Conservation (phyloP, 257 asterid genomes). For the Misopates orontium region DNA sequence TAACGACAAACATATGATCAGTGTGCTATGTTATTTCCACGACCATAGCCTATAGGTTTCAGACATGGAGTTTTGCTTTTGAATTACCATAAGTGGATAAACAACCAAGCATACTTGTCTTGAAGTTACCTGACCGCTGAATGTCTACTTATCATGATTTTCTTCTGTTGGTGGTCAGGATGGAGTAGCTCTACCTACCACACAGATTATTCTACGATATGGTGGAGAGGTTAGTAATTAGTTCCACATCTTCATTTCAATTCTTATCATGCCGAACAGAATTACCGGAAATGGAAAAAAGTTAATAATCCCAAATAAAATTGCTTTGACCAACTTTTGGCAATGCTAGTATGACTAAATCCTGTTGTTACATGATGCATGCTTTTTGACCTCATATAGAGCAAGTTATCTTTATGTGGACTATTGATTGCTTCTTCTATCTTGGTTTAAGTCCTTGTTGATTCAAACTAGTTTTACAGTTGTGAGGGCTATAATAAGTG, state of each 20-base stretch:
- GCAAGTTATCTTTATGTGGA: constrained; percentile 15
- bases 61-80: not conserved
- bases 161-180: constrained; percentile 63
- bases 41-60: not conserved
- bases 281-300: not conserved
- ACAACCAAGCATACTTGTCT: constrained; percentile 18
- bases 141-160: constrained; percentile 24
- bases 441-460: constrained; percentile 14
- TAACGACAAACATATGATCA: too few relatives aligned
- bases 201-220: constrained; percentile 76
- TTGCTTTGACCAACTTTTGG: constrained; percentile 12
- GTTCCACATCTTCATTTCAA: constrained; percentile 19
- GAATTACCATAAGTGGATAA: constrained; percentile 14
- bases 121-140: constrained; percentile 15
- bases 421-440: constrained; percentile 10
- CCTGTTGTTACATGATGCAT: constrained; percentile 7
- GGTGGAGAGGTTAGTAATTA: constrained; percentile 91
- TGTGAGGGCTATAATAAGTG: not conserved
- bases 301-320: not conserved
- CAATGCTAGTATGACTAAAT: constrained; percentile 9
- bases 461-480: constrained; percentile 15
- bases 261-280: constrained; percentile 1
- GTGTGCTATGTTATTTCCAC: too few relatives aligned
- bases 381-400: constrained; percentile 1
- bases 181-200: constrained; percentile 77